Conservation (phyloP, 306 rosid genomes). For the Senna tora region DNA sequence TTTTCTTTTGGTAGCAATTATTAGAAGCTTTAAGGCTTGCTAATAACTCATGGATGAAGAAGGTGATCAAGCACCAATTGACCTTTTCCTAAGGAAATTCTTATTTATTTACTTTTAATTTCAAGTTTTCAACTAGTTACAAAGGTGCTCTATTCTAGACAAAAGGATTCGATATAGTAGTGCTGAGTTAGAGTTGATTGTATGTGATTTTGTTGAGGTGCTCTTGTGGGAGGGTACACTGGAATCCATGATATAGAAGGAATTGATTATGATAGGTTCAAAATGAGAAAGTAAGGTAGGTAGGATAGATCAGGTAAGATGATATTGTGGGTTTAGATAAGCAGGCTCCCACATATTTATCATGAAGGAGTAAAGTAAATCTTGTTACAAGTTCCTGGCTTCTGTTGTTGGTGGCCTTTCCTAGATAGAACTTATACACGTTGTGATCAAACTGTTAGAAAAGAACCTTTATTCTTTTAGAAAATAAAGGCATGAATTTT, state of each 20-base stretch:
- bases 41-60: conserved; percentile 4
- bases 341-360: conserved; percentile 2
- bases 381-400: not conserved
- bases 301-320: not conserved
- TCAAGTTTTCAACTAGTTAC: not conserved
- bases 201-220: not conserved
- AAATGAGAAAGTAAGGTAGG: not conserved
- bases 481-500: not conserved
- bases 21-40: not conserved
- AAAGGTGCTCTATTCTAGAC: conserved; percentile 9
- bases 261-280: conserved; percentile 10
- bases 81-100: not conserved
- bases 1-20: not conserved
- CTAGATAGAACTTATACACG: not conserved
- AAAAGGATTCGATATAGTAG: not conserved
- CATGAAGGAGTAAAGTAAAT: conserved; percentile 14
- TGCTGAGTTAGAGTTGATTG: not conserved
- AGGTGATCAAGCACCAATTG: conserved; percentile 7
- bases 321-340: conserved; percentile 23
- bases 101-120: not conserved
- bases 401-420: conserved; percentile 1
- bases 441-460: not conserved
- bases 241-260: conserved; percentile 2
- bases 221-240: conserved; percentile 15
- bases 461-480: not conserved